Conservation (phyloP, 2,329 filamentous ascomycete species). For the Monosporascus sp. region DNA sequence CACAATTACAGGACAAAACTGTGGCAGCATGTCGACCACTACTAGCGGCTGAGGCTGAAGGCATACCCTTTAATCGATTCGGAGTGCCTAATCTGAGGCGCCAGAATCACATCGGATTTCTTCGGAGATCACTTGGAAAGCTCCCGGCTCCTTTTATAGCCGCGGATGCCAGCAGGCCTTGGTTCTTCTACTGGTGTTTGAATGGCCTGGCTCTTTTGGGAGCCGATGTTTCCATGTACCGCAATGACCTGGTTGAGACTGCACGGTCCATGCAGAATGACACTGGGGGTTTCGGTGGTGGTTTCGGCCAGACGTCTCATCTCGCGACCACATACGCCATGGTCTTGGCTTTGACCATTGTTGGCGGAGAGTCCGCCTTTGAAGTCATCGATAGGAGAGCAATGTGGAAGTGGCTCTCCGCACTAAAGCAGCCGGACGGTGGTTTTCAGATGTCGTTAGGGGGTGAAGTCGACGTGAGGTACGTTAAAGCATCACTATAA, state of each 20-base stretch:
- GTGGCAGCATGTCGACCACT: conserved; percentile 64
- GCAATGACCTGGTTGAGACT: conserved; percentile 66
- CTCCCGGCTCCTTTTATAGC: conserved; percentile 67
- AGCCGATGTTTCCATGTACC: conserved; percentile 64
- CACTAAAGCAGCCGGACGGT: conserved; percentile 79
- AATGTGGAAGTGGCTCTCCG: conserved; percentile 88
- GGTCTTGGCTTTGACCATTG: conserved; percentile 70
- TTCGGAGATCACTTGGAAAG: conserved; percentile 50
- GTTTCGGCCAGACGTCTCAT: conserved; percentile 86
- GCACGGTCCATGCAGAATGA: conserved; percentile 76
- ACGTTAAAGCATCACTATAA: conserved; percentile 26
- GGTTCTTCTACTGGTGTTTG: conserved; percentile 92
- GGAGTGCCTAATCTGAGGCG: conserved; percentile 73
- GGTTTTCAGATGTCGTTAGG: conserved; percentile 84
- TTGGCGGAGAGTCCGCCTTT: conserved; percentile 69
- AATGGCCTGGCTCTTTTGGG: conserved; percentile 70
- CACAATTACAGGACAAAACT: conserved; percentile 61
- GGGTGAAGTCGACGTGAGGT: conserved; percentile 90
- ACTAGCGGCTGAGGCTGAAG: conserved; percentile 49
- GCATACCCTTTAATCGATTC: conserved; percentile 55
- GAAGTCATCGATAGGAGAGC: conserved; percentile 71
- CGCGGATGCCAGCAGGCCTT: conserved; percentile 83
- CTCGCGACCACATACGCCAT: conserved; percentile 84
- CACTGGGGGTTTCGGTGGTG: conserved; percentile 83
- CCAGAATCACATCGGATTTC: conserved; percentile 54